These are phyloP conservation scores for Acrodontium crateriforme DNA, from an alignment of 2,329 filamentous ascomycete genomes.

Conservation along the genomic window DNA sequence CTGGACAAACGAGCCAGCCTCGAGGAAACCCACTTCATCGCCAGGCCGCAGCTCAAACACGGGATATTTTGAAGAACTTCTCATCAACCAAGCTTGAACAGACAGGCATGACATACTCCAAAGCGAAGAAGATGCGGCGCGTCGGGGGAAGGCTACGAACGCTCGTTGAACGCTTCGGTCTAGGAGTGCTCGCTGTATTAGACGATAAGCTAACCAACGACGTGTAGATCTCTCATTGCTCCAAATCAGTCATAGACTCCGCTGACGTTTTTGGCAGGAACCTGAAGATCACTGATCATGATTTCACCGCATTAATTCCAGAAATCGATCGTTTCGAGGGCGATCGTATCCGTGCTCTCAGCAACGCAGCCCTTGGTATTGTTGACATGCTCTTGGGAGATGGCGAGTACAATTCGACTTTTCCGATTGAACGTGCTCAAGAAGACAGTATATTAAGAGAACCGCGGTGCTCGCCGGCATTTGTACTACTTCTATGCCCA, in stretches of 20 bases:
- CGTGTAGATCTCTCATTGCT: not conserved
- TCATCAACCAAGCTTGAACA: too few relatives aligned
- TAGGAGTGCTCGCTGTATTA: not conserved
- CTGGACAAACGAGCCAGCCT: not conserved
- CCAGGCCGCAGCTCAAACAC: not conserved
- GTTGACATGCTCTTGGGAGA: conserved; percentile 1
- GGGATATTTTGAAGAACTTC: too few relatives aligned
- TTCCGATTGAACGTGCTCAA: too few relatives aligned
- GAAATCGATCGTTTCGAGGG: conserved; percentile 1
- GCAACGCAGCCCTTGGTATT: not conserved
- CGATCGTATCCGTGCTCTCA: conserved; percentile 1
- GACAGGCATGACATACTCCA: too few relatives aligned
- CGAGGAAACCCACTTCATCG: not conserved
- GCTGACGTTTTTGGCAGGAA: not conserved
- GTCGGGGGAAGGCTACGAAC: not conserved
- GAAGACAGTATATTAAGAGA: too few relatives aligned
- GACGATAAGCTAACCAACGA: not conserved
- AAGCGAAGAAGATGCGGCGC: not conserved
- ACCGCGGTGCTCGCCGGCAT: too few relatives aligned
- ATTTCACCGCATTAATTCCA: not conserved
- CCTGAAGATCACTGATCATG: not conserved
- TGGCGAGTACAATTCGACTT: not conserved
- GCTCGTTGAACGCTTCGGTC: not conserved
- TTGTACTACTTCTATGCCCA: too few relatives aligned
- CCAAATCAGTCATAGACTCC: too few relatives aligned